phyloP scores from a whole-genome alignment of 164 flowering plant species.

The Echeveria elegans region DNA sequence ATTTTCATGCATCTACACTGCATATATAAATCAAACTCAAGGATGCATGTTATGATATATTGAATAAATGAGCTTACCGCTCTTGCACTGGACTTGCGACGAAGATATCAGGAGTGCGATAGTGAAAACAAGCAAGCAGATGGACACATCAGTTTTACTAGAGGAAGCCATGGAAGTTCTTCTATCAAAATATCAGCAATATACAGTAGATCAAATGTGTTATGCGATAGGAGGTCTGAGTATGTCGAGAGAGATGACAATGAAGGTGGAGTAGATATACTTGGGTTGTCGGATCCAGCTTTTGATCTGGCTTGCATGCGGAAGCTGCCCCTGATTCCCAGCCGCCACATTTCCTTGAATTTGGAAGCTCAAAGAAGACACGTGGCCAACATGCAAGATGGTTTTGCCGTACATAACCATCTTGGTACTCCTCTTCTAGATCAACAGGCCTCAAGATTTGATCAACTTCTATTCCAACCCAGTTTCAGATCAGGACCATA shows the following conservation, averaged over 20 bases:
- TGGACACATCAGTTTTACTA: neutral
- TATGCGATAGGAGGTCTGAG: neutral
- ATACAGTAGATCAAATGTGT: neutral
- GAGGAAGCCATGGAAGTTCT: constrained; percentile 1
- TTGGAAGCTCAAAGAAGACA: neutral
- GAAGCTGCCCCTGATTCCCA: neutral
- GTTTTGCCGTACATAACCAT: neutral
- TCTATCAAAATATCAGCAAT: neutral
- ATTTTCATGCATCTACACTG: neutral
- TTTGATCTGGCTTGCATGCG: constrained; percentile 6
- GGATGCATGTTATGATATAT: neutral
- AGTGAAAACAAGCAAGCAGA: neutral
- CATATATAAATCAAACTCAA: neutral
- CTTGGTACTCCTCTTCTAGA: neutral
- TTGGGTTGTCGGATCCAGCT: neutral
- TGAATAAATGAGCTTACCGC: neutral
- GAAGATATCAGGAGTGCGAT: neutral
- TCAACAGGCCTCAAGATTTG: neutral
- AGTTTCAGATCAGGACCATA: neutral
- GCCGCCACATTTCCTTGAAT: neutral
- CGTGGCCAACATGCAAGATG: constrained; percentile 4
- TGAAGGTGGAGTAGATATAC: constrained; percentile 1
- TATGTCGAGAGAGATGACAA: neutral
- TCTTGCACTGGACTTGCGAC: neutral
- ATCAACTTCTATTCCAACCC: neutral